Base-by-base conservation (phyloP, 139 green algal species). In the Micractinium sp. region DNA sequence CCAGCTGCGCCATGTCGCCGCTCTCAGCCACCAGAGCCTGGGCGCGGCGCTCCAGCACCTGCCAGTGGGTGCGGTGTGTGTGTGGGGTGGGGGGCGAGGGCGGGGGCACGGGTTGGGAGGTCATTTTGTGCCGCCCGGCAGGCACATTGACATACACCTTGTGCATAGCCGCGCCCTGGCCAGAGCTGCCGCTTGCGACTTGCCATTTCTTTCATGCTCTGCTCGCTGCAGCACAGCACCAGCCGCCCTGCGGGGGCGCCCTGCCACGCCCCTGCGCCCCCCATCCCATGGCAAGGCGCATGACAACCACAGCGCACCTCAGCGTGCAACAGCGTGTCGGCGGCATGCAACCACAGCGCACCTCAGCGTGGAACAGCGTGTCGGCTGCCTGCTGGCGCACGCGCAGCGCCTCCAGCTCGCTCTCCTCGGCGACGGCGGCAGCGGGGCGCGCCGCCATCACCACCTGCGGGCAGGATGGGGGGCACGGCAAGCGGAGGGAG, bases 21-120 rank as follows among this genome's bases (percentile, higher is more conserved):
- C 81, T 88, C 75, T 91, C 90, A 33, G 53, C 31, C 39, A 90
- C 16, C 38, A 93, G 83, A 19, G 90, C 74, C 22, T 63, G 67
- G 33, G 90, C 87, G n/a, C 83, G 56, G 47, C 63, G 66, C 76
- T 93, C 90, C 82, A 93, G 82, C 61, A 93, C 82, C 88, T 93
- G 61, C 61, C n/a, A n/a, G n/a, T n/a, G n/a, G n/a, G n/a, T n/a
- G n/a, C n/a, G 9, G 9, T 56, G 47, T 56, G 47, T 56, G n/a
- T 56, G 47, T 56, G 47, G 47, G 47, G 47, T 56, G 47, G 47
- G n/a, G n/a, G n/a, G n/a, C n/a, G n/a, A n/a, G n/a, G 9, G 38
- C 5, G 5, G 13, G 63, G 33, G 75, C 35, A 56, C 75, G 29
- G 63, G 36, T 35, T 27, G 38, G 25, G 38, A 1, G 80, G 1